Evolutionary conservation across 2,329 filamentous ascomycete species (phyloP), one percentile per base, ranked within the genome.

Genomic region (Xylaria sp.): DNA sequence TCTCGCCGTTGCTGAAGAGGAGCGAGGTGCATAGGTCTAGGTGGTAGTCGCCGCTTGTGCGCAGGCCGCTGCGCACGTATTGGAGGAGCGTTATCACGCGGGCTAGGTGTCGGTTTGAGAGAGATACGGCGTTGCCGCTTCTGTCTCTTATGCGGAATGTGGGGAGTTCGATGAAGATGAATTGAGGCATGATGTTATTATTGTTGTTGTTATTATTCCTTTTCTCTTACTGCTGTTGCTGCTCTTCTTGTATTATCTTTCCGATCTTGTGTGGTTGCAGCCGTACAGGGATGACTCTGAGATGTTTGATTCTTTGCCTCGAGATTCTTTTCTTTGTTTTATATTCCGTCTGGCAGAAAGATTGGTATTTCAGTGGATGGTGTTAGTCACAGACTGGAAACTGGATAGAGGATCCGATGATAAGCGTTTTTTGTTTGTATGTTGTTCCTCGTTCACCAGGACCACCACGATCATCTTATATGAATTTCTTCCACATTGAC

Each of bases 151-250:
- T 66, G 63, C 75, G 75, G 69, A 78, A 78, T 64, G 68, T 75
- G 13, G 76, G 76, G 2, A 78, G 74, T 65, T 78, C 76, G 66
- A 78, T 67, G 65, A 75, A 77, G 60, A 78, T 69, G 69, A 78
- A 78, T 53, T 78, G 76, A 40, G 76, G 76, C 67, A 70, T 70
- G 27, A 25, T 63, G 54, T 27, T 29, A 16, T 5, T 51, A 3
- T 35, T 42, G 55, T n/a, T 8, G n/a, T 5, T 6, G 16, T 16
- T 37, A 6, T 55, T 5, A 10, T 27, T 48, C 2, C 16, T 51
- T 18, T 16, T n/a, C 18, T 9, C 5, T 21, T 21, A 6, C 18
- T 47, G n/a, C 3, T 18, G 18, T 44, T 58, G 16, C 13, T 18
- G 5, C 18, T 18, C 6, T n/a, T 3, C 3, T 44, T 44, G 13